A percentile compares a stretch with the other conserved stretches of the same genome.
Conservation (phyloP, 2,329 filamentous ascomycete species). For the Venturia pyrina region DNA sequence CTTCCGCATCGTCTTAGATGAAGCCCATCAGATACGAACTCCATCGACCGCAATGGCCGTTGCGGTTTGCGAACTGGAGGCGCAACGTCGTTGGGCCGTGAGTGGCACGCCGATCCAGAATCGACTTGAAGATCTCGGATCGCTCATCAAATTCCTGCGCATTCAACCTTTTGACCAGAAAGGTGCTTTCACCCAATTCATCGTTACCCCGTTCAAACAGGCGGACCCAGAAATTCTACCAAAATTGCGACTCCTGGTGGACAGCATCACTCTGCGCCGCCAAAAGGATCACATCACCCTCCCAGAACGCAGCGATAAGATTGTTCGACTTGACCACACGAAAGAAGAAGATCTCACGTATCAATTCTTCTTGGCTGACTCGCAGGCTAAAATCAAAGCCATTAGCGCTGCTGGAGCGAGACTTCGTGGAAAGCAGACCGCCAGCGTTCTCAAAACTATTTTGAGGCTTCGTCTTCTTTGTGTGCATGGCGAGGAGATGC, state of each 20-base stretch:
- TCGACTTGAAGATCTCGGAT: conserved; percentile 77
- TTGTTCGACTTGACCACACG: conserved; percentile 66
- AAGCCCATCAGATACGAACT: conserved; percentile 90
- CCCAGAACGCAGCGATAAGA: conserved; percentile 60
- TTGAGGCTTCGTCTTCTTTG: conserved; percentile 84
- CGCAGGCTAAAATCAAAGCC: conserved; percentile 67
- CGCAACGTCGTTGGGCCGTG: conserved; percentile 86
- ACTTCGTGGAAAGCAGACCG: conserved; percentile 78
- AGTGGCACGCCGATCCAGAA: conserved; percentile 96
- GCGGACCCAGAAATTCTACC: conserved; percentile 76
- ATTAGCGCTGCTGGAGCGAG: conserved; percentile 57
- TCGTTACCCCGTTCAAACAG: conserved; percentile 76
- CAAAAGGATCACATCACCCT: conserved; percentile 86
- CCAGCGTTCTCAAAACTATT: conserved; percentile 86
- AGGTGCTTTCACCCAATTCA: conserved; percentile 64
- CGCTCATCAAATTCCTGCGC: conserved; percentile 71
- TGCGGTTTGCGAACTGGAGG: conserved; percentile 69
- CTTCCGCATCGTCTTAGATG: conserved; percentile 89
- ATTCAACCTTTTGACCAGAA: conserved; percentile 77
- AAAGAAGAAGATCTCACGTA: conserved; percentile 68
- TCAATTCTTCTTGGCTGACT: conserved; percentile 73
- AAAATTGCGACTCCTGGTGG: conserved; percentile 79
- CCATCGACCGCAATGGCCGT: conserved; percentile 73
- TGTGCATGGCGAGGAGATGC: conserved; percentile 84
- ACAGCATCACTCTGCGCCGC: conserved; percentile 86